Conservation (phyloP, 306 rosid genomes). For the Cucumis melo region DNA sequence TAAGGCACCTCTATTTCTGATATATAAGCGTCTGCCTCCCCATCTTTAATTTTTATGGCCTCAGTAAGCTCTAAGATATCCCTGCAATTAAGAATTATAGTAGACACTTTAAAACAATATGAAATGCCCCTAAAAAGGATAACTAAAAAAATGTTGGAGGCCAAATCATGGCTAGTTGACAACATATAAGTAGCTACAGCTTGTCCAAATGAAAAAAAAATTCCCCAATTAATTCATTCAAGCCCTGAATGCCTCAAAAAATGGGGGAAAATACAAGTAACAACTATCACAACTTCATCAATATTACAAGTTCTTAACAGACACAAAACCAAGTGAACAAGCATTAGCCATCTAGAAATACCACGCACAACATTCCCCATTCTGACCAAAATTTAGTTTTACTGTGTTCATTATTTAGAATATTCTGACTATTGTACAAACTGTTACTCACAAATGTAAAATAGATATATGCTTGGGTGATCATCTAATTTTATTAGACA, state of each 20-base stretch:
- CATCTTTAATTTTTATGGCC: slow-evolving; percentile 74
- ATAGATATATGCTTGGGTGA: neutral
- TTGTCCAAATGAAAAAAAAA: neutral
- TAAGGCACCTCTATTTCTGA: slow-evolving; percentile 83
- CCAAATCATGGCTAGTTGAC: neutral
- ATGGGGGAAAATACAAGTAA: neutral
- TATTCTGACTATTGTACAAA: neutral
- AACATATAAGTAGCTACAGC: neutral
- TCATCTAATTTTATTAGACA: neutral
- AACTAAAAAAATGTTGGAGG: neutral
- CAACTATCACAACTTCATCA: neutral
- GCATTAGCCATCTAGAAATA: neutral
- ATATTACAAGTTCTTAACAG: neutral
- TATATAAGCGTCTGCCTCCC: slow-evolving; percentile 78
- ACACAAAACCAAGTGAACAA: neutral
- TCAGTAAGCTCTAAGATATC: slow-evolving; percentile 65
- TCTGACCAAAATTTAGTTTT: neutral
- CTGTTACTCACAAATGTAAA: neutral
- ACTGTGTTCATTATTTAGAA: neutral
- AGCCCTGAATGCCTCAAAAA: neutral
- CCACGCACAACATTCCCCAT: neutral
- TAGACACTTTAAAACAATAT: slow-evolving; percentile 1
- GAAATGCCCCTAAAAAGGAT: neutral
- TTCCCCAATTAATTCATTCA: neutral
- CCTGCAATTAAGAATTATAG: slow-evolving; percentile 28